Conservation (phyloP, 257 asterid species). For the Solanum corneliomulleri region DNA sequence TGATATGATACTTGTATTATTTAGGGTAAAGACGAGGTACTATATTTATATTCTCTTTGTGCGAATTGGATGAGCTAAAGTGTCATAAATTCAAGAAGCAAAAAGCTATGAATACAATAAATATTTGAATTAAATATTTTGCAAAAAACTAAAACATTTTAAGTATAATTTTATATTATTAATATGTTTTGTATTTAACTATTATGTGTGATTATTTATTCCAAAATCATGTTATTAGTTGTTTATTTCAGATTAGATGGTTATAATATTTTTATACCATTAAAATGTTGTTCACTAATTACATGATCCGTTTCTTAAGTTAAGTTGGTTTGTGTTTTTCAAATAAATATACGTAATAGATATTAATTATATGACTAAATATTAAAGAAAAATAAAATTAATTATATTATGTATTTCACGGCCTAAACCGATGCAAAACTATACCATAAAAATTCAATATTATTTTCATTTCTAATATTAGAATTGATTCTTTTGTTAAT, state of each 20-base stretch:
- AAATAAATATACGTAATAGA: no score
- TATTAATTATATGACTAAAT: no score
- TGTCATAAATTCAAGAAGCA: not conserved
- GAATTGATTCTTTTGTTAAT: not conserved
- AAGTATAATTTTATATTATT: no score
- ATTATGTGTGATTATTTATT: not conserved
- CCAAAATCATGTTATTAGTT: not conserved
- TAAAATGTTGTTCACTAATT: no score
- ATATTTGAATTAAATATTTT: not conserved
- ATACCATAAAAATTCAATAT: not conserved
- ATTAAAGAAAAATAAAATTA: no score
- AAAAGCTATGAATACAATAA: not conserved
- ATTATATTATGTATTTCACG: not conserved
- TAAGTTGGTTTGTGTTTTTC: no score
- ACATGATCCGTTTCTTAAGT: no score
- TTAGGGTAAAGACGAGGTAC: not conserved
- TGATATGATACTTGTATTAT: not conserved
- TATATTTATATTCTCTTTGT: not conserved
- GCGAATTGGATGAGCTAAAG: not conserved
- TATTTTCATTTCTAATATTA: not conserved
- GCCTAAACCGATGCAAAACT: not conserved
- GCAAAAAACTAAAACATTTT: not conserved
- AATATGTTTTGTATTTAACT: not conserved
- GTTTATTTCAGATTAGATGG: no score
- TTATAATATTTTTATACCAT: no score